A percentile compares a stretch with the other conserved stretches of the same genome.
Evolutionary conservation across 345 rosid species (phyloP).

Genomic region (Aegle marmelos): DNA sequence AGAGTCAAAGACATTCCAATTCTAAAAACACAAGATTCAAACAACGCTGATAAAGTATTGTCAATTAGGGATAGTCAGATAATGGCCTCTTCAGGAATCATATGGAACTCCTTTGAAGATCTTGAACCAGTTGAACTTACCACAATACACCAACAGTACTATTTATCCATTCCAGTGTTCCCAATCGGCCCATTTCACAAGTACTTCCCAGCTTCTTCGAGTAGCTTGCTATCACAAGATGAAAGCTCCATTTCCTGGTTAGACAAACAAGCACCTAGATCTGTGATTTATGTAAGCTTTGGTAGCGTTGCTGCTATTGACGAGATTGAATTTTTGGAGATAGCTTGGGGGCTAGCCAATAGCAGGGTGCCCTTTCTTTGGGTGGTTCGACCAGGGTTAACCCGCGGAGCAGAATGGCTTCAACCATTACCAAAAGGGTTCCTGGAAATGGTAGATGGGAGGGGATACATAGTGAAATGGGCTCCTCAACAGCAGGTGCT

Average conservation of each 20-base stretch:
- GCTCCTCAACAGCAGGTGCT: slow-evolving; percentile 62
- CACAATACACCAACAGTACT: slow-evolving; percentile 8
- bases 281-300: slow-evolving; percentile 60
- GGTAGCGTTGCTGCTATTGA: slow-evolving; percentile 48
- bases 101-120: slow-evolving; percentile 51
- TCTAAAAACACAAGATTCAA: slow-evolving; percentile 18
- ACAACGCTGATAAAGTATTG: neutral
- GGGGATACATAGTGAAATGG: slow-evolving; percentile 63
- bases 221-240: slow-evolving; percentile 33
- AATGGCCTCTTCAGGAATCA: slow-evolving; percentile 44
- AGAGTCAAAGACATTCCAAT: slow-evolving; percentile 45
- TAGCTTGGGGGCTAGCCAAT: slow-evolving; percentile 56
- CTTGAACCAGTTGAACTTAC: slow-evolving; percentile 38
- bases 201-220: slow-evolving; percentile 21
- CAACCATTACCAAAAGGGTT: slow-evolving; percentile 42
- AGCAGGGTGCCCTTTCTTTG: slow-evolving; percentile 54
- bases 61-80: slow-evolving; percentile 20
- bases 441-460: slow-evolving; percentile 31
- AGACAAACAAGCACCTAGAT: slow-evolving; percentile 35
- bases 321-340: slow-evolving; percentile 37
- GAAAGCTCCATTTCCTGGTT: slow-evolving; percentile 47
- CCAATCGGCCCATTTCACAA: slow-evolving; percentile 52
- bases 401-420: slow-evolving; percentile 30
- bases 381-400: slow-evolving; percentile 52
- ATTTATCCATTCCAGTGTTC: slow-evolving; percentile 32